A percentile compares a stretch with the other conserved stretches of the same genome.
These are phyloP conservation scores for Pythium phragmitis DNA, from an alignment of 352 stramenopile species.

Conservation along the genomic window DNA sequence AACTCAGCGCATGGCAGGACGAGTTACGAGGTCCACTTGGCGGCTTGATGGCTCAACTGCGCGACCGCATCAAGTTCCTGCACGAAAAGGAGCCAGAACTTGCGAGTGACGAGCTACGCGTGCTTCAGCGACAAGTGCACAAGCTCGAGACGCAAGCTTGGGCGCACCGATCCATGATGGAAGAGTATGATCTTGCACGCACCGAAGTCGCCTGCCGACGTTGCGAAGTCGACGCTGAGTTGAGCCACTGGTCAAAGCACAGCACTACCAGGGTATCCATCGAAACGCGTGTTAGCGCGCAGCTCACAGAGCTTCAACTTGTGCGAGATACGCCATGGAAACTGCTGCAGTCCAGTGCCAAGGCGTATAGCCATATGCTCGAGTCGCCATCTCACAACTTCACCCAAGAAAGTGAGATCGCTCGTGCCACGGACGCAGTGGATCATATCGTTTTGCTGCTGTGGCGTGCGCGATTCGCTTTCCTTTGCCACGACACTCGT, in stretches of 20 bases:
- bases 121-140: constrained; percentile 5
- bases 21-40: constrained; percentile 10
- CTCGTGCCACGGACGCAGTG: not conserved
- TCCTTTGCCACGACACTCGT: constrained; percentile 24
- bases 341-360: not conserved
- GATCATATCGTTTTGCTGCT: constrained; percentile 18
- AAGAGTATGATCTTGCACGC: constrained; percentile 23
- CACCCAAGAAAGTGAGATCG: not conserved
- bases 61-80: not conserved
- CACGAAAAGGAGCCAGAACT: constrained; percentile 17
- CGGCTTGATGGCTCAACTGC: not conserved
- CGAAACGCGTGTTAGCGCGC: not conserved
- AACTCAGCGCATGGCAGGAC: constrained; percentile 15
- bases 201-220: constrained; percentile 1
- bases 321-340: not conserved
- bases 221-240: constrained; percentile 11
- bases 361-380: not conserved
- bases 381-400: not conserved
- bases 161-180: constrained; percentile 16
- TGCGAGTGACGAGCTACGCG: constrained; percentile 8
- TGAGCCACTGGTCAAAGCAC: constrained; percentile 19
- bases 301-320: not conserved
- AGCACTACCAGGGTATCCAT: not conserved
- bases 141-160: constrained; percentile 24
- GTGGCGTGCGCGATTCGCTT: constrained; percentile 41